Conservation (phyloP, 2,329 filamentous ascomycete species). For the Fusarium nodosum region DNA sequence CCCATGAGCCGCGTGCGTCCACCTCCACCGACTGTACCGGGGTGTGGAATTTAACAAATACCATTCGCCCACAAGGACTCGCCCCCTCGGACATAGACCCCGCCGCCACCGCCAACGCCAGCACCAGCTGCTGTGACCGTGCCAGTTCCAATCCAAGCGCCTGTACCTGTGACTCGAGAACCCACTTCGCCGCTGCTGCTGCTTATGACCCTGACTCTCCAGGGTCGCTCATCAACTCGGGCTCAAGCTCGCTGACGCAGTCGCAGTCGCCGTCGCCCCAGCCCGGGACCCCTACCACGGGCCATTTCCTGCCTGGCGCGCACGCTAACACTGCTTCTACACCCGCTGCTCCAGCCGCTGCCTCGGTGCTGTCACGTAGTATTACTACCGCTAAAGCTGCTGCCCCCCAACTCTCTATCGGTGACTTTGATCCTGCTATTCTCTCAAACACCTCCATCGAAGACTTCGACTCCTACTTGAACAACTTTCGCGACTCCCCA, state of each 20-base stretch:
- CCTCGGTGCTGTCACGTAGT: conserved; percentile 45
- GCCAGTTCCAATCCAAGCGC: conserved; percentile 16
- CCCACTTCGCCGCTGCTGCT: conserved; percentile 47
- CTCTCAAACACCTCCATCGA: conserved; percentile 53
- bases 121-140: conserved; percentile 29
- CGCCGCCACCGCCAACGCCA: conserved; percentile 47
- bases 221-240: conserved; percentile 53
- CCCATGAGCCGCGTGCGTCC: conserved; percentile 42
- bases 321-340: conserved; percentile 49
- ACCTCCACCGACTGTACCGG: conserved; percentile 40
- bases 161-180: conserved; percentile 45
- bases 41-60: conserved; percentile 34
- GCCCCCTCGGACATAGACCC: conserved; percentile 43
- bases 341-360: conserved; percentile 45
- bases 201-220: conserved; percentile 53
- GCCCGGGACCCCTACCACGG: conserved; percentile 52
- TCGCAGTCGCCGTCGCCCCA: conserved; percentile 56
- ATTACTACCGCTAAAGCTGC: conserved; percentile 46
- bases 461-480: conserved; percentile 19
- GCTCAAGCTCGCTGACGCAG: conserved; percentile 54
- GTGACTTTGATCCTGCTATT: conserved; percentile 38
- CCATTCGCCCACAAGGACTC: conserved; percentile 42
- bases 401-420: conserved; percentile 41
- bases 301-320: conserved; percentile 48
- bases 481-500: background rate